Percentiles rank a stretch among this genome's conserved stretches.
Evolutionary conservation across 441 rosid species (phyloP).

Genomic region (Isatis lusitanica): DNA sequence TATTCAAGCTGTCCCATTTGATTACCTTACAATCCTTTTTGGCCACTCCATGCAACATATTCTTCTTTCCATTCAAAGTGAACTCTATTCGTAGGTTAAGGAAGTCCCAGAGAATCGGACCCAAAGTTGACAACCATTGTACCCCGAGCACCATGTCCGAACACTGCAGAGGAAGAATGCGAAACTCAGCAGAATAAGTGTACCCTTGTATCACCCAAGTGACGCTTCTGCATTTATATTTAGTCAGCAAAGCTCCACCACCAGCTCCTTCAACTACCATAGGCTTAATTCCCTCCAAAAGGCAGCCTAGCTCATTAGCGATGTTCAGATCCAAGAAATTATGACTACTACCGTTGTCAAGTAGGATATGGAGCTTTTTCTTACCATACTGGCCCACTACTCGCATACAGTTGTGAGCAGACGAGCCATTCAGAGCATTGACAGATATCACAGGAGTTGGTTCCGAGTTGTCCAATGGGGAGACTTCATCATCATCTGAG

Average conservation of each 20-base stretch:
- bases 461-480: not conserved
- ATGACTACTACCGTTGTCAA: not conserved
- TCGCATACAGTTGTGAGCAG: not conserved
- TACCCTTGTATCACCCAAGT: not conserved
- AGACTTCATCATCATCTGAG: not conserved
- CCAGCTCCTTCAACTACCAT: not conserved
- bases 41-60: not conserved
- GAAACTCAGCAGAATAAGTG: too few relatives aligned
- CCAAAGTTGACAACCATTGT: not conserved
- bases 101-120: not conserved
- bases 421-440: not conserved
- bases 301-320: not conserved
- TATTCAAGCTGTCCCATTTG: not conserved
- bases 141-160: too few relatives aligned
- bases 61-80: not conserved
- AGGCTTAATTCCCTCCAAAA: not conserved
- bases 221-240: not conserved
- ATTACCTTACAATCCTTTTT: not conserved
- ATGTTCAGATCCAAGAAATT: not conserved
- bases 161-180: too few relatives aligned
- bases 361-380: not conserved
- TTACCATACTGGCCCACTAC: not conserved
- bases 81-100: not conserved
- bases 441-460: not conserved
- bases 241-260: not conserved